Conservation (phyloP, 441 rosid species). For the Croton setiger region DNA sequence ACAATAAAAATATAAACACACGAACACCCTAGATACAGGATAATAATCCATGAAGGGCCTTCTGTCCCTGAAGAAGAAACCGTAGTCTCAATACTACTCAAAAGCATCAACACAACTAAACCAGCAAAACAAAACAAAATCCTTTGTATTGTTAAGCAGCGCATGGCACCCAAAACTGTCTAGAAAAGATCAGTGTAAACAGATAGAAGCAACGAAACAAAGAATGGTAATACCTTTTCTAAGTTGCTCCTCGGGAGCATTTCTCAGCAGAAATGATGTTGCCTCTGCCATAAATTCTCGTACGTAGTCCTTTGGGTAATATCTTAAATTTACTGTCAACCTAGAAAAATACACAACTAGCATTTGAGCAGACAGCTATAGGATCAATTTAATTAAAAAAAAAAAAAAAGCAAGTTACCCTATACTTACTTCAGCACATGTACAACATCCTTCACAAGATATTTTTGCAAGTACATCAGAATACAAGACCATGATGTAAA, state of each 20-base stretch:
- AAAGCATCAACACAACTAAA: background rate
- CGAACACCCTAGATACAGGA: background rate
- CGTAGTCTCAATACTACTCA: background rate
- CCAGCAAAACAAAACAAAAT: background rate
- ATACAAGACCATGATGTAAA: slow-evolving; percentile 73
- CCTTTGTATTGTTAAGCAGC: background rate
- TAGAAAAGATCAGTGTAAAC: background rate
- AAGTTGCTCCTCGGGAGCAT: slow-evolving; percentile 55
- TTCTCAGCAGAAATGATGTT: slow-evolving; percentile 87
- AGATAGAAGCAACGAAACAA: background rate
- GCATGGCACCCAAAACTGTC: background rate
- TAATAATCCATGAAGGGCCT: slow-evolving; percentile 3
- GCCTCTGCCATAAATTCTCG: slow-evolving; percentile 76
- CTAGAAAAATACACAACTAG: slow-evolving; percentile 30
- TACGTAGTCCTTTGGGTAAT: slow-evolving; percentile 61
- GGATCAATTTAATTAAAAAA: background rate
- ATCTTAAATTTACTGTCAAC: slow-evolving; percentile 63
- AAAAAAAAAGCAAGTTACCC: background rate
- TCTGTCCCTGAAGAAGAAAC: background rate
- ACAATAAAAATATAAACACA: background rate
- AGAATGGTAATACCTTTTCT: slow-evolving; percentile 45
- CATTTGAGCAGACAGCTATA: background rate
- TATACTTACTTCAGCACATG: slow-evolving; percentile 51
- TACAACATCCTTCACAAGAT: slow-evolving; percentile 51
- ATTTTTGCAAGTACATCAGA: slow-evolving; percentile 66